Conservation (phyloP, 2,329 filamentous ascomycete genomes). For the Colletotrichum sp. region DNA sequence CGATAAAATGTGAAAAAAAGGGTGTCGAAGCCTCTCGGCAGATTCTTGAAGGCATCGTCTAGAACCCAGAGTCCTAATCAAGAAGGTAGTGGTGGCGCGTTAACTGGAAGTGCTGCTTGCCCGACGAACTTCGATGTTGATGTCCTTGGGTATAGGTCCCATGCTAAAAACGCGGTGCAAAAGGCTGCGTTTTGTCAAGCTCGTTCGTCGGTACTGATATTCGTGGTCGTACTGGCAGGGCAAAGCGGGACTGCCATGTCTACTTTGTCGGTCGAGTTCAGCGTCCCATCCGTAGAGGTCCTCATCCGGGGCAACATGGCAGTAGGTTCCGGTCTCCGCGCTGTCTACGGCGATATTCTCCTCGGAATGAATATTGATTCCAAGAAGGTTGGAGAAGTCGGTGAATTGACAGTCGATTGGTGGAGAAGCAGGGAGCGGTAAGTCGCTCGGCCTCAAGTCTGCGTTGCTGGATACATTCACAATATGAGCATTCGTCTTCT, state of each 20-base stretch:
- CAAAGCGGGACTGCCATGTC: neutral
- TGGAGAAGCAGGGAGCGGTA: neutral
- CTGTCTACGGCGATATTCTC: slow-evolving; percentile 28
- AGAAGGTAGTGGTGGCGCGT: neutral
- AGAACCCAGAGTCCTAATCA: neutral
- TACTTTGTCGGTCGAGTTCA: slow-evolving; percentile 40
- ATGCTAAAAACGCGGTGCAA: slow-evolving; percentile 44
- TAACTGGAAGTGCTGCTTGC: slow-evolving; percentile 18
- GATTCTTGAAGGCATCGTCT: neutral
- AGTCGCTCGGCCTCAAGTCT: neutral
- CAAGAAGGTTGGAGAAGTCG: slow-evolving; percentile 43
- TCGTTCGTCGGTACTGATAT: slow-evolving; percentile 30
- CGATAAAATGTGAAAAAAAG: neutral
- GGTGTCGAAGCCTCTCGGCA: neutral
- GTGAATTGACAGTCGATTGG: slow-evolving; percentile 21
- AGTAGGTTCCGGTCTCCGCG: slow-evolving; percentile 31
- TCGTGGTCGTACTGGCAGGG: slow-evolving; percentile 14
- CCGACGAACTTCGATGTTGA: slow-evolving; percentile 6
- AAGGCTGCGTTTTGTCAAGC: slow-evolving; percentile 34
- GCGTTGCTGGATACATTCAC: neutral
- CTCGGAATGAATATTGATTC: slow-evolving; percentile 32
- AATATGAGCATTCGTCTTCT: neutral
- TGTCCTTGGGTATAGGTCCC: slow-evolving; percentile 15
- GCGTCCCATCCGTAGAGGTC: slow-evolving; percentile 62
- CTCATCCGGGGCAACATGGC: slow-evolving; percentile 29